A percentile compares a stretch with the other conserved stretches of the same genome.
phyloP scores from a whole-genome alignment of 2,329 filamentous ascomycete genomes.

The Sarocladiaceae sp. region DNA sequence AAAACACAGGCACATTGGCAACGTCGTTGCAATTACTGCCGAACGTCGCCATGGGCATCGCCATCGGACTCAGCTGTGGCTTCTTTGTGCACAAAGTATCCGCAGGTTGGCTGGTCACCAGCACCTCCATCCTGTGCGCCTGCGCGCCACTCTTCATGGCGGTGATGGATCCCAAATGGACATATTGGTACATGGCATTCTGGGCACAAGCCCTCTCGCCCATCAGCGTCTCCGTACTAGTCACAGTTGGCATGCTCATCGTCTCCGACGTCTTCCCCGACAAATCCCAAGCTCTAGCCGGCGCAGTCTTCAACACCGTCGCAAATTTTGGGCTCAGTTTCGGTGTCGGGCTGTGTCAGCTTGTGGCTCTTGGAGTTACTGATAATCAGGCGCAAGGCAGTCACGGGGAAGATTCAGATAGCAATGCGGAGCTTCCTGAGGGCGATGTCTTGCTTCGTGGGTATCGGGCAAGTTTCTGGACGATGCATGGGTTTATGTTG shows the following conservation, averaged over 20 bases:
- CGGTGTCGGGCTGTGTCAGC: not conserved
- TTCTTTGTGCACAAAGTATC: constrained; percentile 37
- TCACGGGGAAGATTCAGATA: not conserved
- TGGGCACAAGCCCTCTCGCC: constrained; percentile 3
- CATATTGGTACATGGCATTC: constrained; percentile 6
- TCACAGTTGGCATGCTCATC: constrained; percentile 4
- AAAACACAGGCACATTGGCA: not conserved
- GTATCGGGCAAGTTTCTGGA: constrained; percentile 7
- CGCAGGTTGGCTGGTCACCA: not conserved
- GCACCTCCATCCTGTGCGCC: not conserved
- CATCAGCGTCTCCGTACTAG: not conserved
- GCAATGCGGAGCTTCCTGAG: not conserved
- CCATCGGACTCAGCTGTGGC: constrained; percentile 59
- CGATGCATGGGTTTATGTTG: constrained; percentile 2
- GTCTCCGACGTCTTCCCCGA: constrained; percentile 3
- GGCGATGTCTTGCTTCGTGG: not conserved
- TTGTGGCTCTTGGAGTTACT: not conserved
- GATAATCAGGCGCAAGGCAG: not conserved
- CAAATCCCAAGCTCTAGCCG: not conserved
- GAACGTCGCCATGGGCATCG: constrained; percentile 28
- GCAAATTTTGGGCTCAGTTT: constrained; percentile 1
- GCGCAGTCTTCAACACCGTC: constrained; percentile 2
- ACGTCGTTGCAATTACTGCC: not conserved
- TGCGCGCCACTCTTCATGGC: constrained; percentile 4
- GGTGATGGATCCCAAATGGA: not conserved